Base-by-base conservation (phyloP, 1,139 yeast species). In the Yamadazyma blattariae region DNA sequence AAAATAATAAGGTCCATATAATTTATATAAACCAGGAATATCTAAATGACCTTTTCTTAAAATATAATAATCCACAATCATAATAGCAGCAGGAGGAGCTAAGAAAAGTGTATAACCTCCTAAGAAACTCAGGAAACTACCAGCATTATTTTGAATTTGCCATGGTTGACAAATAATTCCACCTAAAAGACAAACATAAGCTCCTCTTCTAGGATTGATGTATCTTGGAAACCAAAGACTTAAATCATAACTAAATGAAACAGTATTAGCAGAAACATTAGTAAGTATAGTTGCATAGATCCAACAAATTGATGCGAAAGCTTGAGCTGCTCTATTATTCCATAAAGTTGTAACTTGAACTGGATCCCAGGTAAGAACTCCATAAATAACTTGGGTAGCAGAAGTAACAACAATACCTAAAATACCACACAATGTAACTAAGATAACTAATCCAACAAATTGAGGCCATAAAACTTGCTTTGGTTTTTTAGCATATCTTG, bases 151-250 rank as follows among this genome's bases (percentile, higher is more conserved):
- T 29, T 39, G 44, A 22, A 42, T 37, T 34, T 42, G 41, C 45
- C 45, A 41, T 25, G 45, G 45, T 28, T 41, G 39, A 24, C 51
- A 46, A 51, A 61, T 50, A 23, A 62, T 62, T 9, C 62, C 48
- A 13, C 54, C 38, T 27, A 59, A 35, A 4, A 74, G 71, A 32
- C 70, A 60, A 16, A 70, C 44, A n/a, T 69, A 40, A 5, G 76
- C 70, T 40, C 79, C 81, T 40, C 81, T 60, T 43, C 62, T 59
- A 39, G 75, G 73, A 40, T 70, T 71, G 48, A 61, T 48, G 37
- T 51, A 58, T 38, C 44, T 55, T 14, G 67, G 67, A 31, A 44
- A 51, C 27, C 59, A 43, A 15, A 56, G 61, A 4, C 57, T 38
- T 39, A 61, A 41, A 45, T 60, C 66, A 59, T 58, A 59, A 20